phyloP scores from a whole-genome alignment of 306 rosid species.

The Rubus parviflorus region DNA sequence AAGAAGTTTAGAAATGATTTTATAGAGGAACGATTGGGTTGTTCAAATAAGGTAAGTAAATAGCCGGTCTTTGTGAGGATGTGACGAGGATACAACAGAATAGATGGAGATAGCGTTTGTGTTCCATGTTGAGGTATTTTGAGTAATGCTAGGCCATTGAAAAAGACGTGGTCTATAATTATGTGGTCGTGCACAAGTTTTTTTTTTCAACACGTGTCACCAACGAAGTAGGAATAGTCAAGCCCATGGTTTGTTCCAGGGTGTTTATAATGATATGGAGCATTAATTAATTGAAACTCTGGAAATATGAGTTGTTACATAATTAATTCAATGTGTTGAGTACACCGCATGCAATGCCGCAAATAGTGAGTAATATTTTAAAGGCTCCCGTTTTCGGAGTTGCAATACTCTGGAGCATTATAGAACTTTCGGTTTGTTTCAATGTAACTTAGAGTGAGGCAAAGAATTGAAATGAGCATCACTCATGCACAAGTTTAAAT shows the following conservation, averaged over 20 bases:
- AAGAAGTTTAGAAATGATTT: background rate
- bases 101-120: background rate
- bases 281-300: too few relatives aligned
- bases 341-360: too few relatives aligned
- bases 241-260: background rate
- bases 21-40: background rate
- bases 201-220: background rate
- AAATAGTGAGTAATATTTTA: too few relatives aligned
- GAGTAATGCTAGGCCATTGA: background rate
- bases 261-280: too few relatives aligned
- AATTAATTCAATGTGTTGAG: too few relatives aligned
- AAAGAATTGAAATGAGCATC: too few relatives aligned
- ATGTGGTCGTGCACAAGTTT: background rate
- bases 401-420: too few relatives aligned
- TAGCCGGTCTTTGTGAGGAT: background rate
- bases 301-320: too few relatives aligned
- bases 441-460: too few relatives aligned
- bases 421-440: too few relatives aligned
- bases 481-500: too few relatives aligned
- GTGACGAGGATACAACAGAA: background rate
- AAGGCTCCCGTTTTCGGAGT: too few relatives aligned
- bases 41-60: background rate
- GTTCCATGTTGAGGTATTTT: background rate
- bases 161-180: background rate
- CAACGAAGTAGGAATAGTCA: background rate